Evolutionary conservation across 148 eudicot genomes (phyloP), one percentile per base, ranked within the genome.

Genomic region (Rhododendron mucronatum): DNA sequence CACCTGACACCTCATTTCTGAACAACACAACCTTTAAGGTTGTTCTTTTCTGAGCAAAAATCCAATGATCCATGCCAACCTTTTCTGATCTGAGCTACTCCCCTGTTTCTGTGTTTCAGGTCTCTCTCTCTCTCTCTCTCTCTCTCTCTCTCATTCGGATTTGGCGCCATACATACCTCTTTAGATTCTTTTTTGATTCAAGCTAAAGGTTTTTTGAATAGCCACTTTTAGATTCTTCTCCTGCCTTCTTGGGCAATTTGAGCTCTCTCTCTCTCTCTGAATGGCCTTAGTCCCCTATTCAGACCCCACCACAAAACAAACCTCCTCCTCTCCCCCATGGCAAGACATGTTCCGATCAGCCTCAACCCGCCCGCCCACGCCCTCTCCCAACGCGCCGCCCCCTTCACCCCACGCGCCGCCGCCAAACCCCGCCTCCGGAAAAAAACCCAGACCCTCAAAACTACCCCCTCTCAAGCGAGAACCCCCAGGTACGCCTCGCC

Each of bases 401-500:
- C 14, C 30, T 65, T 65, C 71, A 2, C 2, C 71, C 30, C 30
- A n/a, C 71, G 30, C 71, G 71, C 71, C 30, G 11, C 26, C 67
- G 81, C 89, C 90, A 63, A 83, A 81, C 77, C 16, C 82, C 57
- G 20, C 76, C 86, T 23, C 88, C 18, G 57, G 0, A 7, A 55
- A 18, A 18, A 57, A 23, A 23, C 12, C 30, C 71, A 57, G 7
- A 8, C 28, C 30, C 71, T 65, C 71, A n/a, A 65, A 65, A 23
- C 30, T 14, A 65, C 28, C 71, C 30, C 30, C 89, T 92, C 53
- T 89, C 94, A 57, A 90, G 89, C 37, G 75, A 69, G 21, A 97
- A 93, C 85, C 91, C 94, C 1, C 98, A 94, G 89, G 98, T 95
- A 20, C 90, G 93, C 8, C 89, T 97, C 11, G 94, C 99, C 15